phyloP scores from a whole-genome alignment of 108 stramenopile genomes.

The Pinguiococcus pyrenoidosus region DNA sequence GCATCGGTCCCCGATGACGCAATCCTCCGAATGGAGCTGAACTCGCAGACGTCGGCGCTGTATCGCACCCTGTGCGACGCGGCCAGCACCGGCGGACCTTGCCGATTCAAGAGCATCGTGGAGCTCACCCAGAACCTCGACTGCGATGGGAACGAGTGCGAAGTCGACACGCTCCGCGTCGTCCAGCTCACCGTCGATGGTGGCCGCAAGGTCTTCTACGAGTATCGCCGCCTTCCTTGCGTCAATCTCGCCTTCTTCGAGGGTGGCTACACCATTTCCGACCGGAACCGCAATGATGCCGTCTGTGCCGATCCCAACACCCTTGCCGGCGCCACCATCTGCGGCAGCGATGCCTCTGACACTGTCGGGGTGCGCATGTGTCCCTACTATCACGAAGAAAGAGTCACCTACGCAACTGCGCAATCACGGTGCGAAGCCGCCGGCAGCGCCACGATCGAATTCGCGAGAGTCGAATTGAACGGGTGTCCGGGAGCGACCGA shows the following conservation, averaged over 20 bases:
- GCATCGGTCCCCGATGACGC: slow-evolving; percentile 1
- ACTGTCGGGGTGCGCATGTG: not conserved
- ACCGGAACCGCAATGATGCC: too few species aligned
- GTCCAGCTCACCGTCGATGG: too few species aligned
- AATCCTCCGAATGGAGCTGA: slow-evolving; percentile 3
- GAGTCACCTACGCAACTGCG: slow-evolving; percentile 10
- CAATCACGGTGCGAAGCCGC: slow-evolving; percentile 6
- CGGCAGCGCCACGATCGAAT: too few species aligned
- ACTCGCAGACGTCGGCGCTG: not conserved
- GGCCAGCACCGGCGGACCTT: not conserved
- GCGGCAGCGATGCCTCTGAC: slow-evolving; percentile 11
- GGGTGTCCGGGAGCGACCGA: too few species aligned
- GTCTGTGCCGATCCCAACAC: slow-evolving; percentile 33
- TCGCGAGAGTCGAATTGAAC: too few species aligned
- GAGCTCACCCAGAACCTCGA: slow-evolving; percentile 21
- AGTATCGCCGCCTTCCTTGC: slow-evolving; percentile 41
- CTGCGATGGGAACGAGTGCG: slow-evolving; percentile 43
- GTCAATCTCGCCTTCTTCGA: slow-evolving; percentile 42
- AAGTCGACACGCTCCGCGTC: slow-evolving; percentile 40
- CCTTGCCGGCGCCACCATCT: slow-evolving; percentile 21
- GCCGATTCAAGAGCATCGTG: not conserved
- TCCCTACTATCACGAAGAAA: slow-evolving; percentile 33
- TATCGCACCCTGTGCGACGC: slow-evolving; percentile 8
- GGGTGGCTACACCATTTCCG: too few species aligned
- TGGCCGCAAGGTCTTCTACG: slow-evolving; percentile 31